Evolutionary conservation across 2,329 filamentous ascomycete genomes (phyloP), one percentile per base, ranked within the genome.

Genomic region (Endoconidiophora polonica): DNA sequence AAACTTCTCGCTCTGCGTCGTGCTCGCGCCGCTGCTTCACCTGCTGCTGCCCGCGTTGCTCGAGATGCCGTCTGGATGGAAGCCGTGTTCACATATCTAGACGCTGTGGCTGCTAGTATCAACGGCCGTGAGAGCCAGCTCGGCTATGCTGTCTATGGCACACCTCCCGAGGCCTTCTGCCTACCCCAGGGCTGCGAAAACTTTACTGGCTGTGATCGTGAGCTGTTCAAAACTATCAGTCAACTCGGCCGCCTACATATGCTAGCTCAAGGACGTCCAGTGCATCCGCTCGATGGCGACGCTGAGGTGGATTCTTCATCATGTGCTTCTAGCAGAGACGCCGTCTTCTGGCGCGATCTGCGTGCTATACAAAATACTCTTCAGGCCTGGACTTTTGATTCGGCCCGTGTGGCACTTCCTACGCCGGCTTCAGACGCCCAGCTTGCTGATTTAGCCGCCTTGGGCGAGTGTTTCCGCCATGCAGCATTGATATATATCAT

Each of bases 71-170:
- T 80, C 10, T 95, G 88, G 88, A 90, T 94, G 68, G 85, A 93
- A 59, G 80, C 86, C 40, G 79, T 94, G 57, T 95, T 95, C 60
- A 91, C 86, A 33, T 94, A 90, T 72, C 93, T 94, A 61, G 90
- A 95, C 62, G 86, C 88, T 50, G 86, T 95, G 66, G 87, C 86
- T 0, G 86, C 86, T 38, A 88, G 83, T 48, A 86, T 94, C 60
- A 95, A 95, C 58, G 85, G 94, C 63, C 79, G 88, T 47, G 88
- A 95, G 64, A 79, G 84, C 26, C 86, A 94, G 62, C 75, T 94
- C 16, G 47, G 47, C 29, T 49, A 49, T 29, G 47, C 47, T 5
- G 20, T 36, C 14, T 49, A 49, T 33, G 41, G 47, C 16, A 71
- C 79, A 55, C 74, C 40, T n/a, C 60, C 68, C 1, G 72, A 73